Evolutionary conservation across 257 asterid genomes (phyloP).

Genomic region (Ocimum tenuiflorum): DNA sequence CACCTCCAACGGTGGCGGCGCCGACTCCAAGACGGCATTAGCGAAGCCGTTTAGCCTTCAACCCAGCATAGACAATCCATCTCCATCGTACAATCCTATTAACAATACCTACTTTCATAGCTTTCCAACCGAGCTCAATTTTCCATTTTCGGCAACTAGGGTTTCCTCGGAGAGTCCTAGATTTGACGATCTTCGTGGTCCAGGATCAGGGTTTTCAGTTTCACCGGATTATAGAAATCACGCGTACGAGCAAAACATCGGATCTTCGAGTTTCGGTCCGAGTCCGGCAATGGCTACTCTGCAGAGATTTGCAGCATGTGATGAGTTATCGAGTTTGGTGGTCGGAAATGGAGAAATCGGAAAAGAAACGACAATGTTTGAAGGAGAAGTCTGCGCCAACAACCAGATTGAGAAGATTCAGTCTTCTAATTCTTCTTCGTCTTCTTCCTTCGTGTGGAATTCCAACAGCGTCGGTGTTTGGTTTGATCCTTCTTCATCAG

Average conservation of each 20-base stretch:
- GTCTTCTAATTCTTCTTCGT: too few species aligned
- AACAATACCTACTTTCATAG: constrained; percentile 16
- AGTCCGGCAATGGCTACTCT: background rate
- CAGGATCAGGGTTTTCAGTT: constrained; percentile 31
- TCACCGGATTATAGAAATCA: constrained; percentile 11
- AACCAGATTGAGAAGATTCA: background rate
- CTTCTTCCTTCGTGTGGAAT: constrained; percentile 29
- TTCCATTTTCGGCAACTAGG: constrained; percentile 26
- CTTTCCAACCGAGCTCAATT: constrained; percentile 21
- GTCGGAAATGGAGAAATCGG: constrained; percentile 13
- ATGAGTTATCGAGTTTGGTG: background rate
- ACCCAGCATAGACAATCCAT: constrained; percentile 1
- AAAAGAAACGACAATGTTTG: constrained; percentile 1
- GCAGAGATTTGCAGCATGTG: background rate
- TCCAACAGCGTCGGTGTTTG: constrained; percentile 20
- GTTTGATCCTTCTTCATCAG: constrained; percentile 40
- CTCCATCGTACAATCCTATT: background rate
- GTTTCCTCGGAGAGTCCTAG: constrained; percentile 7
- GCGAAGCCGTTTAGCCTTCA: background rate
- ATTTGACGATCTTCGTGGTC: constrained; percentile 20
- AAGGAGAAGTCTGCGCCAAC: constrained; percentile 17
- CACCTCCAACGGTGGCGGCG: background rate
- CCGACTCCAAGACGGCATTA: background rate
- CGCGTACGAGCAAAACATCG: constrained; percentile 4
- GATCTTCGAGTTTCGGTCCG: background rate